Evolutionary conservation across 2,329 filamentous ascomycete species (phyloP), one percentile per base, ranked within the genome.

Genomic region (Reticulascus tulasneorum): DNA sequence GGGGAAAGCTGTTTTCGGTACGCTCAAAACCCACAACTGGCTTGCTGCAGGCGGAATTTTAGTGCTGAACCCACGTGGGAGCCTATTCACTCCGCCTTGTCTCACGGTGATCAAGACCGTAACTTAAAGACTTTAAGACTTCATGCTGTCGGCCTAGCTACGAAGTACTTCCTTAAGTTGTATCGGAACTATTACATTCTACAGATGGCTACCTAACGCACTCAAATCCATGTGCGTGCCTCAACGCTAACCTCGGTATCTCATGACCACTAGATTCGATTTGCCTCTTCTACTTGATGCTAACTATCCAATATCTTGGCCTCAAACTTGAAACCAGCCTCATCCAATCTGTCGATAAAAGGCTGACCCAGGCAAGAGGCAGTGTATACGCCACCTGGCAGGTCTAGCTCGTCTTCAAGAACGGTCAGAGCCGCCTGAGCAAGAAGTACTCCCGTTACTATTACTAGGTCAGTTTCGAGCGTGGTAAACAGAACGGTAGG

Each of bases 321-420:
- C 49, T 84, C 75, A 28, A 84, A 67, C 53, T 75, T 75, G 51
- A 89, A 73, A 3, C 83, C 84, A 24, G 66, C 71, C 22, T 69
- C 66, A 23, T 74, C 63, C 25, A 86, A 50, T 11, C 81, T 69
- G 50, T 87, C 76, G 40, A 88, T 64, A 51, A 77, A 84, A 9
- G 69, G 63, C 47, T 82, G 77, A 1, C 85, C 85, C 3, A 90
- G 62, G 35, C 76, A 84, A 1, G 84, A 82, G 1, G 85, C 79
- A 2, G 86, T 90, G 44, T 85, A 76, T 17, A 87, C 63, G 4
- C 84, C 85, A 13, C 84, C 84, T 2, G 67, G 68, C 10, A 86
- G 61, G 23, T 69, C 58, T 10, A 77, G 61, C 11, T 79, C 70
- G 24, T 84, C 80, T 39, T 82, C 68, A 12, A 88, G 62, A 21